A percentile compares a stretch with the other conserved stretches of the same genome.
These are phyloP conservation scores for Eremothecium cymbalariae DNA, from an alignment of 1,139 yeast species.

Conservation along the genomic window DNA sequence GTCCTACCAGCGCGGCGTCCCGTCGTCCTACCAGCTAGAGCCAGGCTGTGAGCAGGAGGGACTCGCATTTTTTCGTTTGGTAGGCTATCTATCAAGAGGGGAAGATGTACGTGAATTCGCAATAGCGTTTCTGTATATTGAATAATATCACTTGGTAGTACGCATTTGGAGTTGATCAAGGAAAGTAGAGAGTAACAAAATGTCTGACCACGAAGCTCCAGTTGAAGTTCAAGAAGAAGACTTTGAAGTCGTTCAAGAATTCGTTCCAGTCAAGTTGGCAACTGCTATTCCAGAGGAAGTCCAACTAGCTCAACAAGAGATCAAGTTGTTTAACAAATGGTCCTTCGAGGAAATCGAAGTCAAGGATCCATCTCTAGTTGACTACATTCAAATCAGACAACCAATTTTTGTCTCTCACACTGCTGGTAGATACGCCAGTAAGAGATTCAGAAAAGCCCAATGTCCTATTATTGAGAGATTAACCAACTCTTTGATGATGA, in stretches of 20 bases:
- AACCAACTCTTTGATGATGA: constrained; percentile 99
- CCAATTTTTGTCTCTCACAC: constrained; percentile 99
- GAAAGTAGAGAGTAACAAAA: constrained; percentile 20
- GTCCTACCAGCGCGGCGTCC: too few relatives aligned
- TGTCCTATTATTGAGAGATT: constrained; percentile 99
- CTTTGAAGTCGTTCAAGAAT: constrained; percentile 62
- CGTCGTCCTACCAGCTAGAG: too few relatives aligned
- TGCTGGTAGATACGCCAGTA: constrained; percentile 98
- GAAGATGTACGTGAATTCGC: constrained; percentile 1
- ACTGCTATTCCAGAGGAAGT: constrained; percentile 95
- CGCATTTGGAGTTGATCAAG: constrained; percentile 9
- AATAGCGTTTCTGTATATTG: constrained; percentile 5
- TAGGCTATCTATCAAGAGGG: background rate
- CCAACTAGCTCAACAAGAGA: constrained; percentile 92
- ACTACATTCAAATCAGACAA: constrained; percentile 95
- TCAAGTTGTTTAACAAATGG: constrained; percentile 99
- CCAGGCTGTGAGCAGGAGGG: background rate
- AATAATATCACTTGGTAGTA: constrained; percentile 5
- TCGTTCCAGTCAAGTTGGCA: constrained; percentile 77
- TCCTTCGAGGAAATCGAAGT: constrained; percentile 95
- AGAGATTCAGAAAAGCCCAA: constrained; percentile 99
- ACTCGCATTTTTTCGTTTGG: constrained; percentile 1
- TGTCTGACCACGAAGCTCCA: constrained; percentile 42
- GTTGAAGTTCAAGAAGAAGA: constrained; percentile 45
- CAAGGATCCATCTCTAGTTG: constrained; percentile 96